Base-by-base conservation (phyloP, 2,329 filamentous ascomycete species). In the Fusarium torreyae region DNA sequence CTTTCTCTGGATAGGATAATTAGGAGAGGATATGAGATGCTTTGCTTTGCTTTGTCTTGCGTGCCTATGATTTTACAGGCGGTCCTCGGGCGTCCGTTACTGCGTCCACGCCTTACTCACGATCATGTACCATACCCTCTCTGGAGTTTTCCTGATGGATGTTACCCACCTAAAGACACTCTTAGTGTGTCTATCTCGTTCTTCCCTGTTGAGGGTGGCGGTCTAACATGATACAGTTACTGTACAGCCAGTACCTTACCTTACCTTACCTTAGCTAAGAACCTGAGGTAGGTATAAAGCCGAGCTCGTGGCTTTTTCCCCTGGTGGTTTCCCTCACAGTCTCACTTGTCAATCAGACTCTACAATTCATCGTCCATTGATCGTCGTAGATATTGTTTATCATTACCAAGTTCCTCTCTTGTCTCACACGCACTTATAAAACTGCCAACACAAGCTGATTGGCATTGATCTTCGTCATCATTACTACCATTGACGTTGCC, bases 151-250 rank as follows among this genome's bases (percentile, higher is more conserved):
- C 28, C 48, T 50, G 51, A 63, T 61, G 58, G 50, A 64, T 45
- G 40, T 60, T 58, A 68, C 66, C 66, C 65, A 62, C 65, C 49
- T 36, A 31, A 51, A 44, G 57, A 57, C 49, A n/a, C 55, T 42
- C 39, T 61, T 51, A 48, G 54, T 49, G 51, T 57, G 52, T 49
- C 55, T 44, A 26, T 55, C 59, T 53, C 51, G 52, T 55, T 54
- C 54, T 52, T 61, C 57, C 49, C 40, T 65, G 58, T 57, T 70
- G 58, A 53, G 34, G 62, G 66, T 69, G 67, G 67, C 67, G 67
- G 67, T 70, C 67, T 70, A 70, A 56, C 45, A 66, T 49, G 60
- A 68, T 66, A 56, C 56, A 53, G 45, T 38, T 42, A 39, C 43
- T 39, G 26, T 13, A 22, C 26, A 39, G 56, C n/a, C 26, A 53